Conservation (phyloP, 495 filamentous ascomycete genomes). For the Aspergillus funiculosus region DNA sequence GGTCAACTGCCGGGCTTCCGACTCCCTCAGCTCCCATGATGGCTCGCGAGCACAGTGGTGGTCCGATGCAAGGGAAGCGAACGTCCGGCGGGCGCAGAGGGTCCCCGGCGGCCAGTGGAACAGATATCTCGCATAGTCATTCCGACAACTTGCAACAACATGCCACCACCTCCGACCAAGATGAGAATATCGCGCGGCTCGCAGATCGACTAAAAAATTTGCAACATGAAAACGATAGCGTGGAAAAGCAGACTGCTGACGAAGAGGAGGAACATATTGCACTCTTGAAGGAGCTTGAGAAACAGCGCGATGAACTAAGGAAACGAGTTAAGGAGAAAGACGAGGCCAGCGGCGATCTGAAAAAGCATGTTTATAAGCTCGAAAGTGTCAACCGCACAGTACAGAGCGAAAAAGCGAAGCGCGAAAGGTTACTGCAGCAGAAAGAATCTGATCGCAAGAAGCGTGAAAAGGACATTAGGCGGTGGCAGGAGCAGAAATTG, state of each 20-base stretch:
- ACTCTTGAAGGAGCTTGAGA: slow-evolving; percentile 51
- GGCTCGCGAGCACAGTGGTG: slow-evolving; percentile 56
- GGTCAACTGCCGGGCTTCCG: slow-evolving; percentile 49
- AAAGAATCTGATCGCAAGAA: slow-evolving; percentile 59
- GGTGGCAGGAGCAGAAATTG: slow-evolving; percentile 51
- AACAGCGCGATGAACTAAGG: slow-evolving; percentile 66
- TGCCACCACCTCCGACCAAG: slow-evolving; percentile 25
- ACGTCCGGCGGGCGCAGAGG: slow-evolving; percentile 65
- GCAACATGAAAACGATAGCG: slow-evolving; percentile 68
- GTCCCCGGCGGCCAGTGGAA: slow-evolving; percentile 63
- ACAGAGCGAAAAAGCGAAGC: slow-evolving; percentile 70
- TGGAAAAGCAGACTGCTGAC: slow-evolving; percentile 55
- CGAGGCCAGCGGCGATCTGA: slow-evolving; percentile 72
- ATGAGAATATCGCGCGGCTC: slow-evolving; percentile 49
- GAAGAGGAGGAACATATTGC: slow-evolving; percentile 69
- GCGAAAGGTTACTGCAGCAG: slow-evolving; percentile 60
- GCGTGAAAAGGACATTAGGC: slow-evolving; percentile 52
- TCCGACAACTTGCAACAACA: slow-evolving; percentile 36
- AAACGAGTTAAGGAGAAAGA: slow-evolving; percentile 78
- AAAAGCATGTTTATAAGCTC: slow-evolving; percentile 70
- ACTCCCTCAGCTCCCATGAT: slow-evolving; percentile 49
- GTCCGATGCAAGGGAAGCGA: slow-evolving; percentile 54
- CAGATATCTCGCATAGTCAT: slow-evolving; percentile 39
- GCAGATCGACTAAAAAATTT: slow-evolving; percentile 67
- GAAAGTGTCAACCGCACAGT: slow-evolving; percentile 81